phyloP scores from a whole-genome alignment of 306 rosid species.

The Cicer chorassanicum region DNA sequence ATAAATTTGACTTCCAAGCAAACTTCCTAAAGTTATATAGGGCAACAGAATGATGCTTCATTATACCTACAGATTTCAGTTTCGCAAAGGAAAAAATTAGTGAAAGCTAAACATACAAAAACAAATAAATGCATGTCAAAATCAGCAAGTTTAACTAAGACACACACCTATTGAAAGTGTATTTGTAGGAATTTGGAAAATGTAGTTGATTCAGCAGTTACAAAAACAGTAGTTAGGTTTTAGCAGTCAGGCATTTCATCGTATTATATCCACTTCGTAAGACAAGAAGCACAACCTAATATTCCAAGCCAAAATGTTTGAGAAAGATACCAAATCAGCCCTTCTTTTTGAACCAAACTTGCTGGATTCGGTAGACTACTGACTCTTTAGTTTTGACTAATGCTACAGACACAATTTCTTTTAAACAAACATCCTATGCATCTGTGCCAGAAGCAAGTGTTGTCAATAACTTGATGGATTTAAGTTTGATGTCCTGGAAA shows the following conservation, averaged over 20 bases:
- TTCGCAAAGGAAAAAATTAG: neutral
- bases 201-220: neutral
- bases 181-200: slow-evolving; percentile 17
- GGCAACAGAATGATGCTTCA: slow-evolving; percentile 14
- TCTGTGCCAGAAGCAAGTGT: slow-evolving; percentile 24
- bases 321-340: neutral
- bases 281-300: slow-evolving; percentile 17
- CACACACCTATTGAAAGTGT: neutral
- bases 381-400: neutral
- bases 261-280: slow-evolving; percentile 6
- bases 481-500: neutral
- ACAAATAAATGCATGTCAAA: neutral
- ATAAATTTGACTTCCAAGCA: slow-evolving; percentile 17
- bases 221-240: neutral
- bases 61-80: slow-evolving; percentile 17
- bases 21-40: slow-evolving; percentile 15
- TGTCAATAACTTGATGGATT: neutral
- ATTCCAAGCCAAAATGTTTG: slow-evolving; percentile 4
- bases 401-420: slow-evolving; percentile 18
- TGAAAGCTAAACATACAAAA: neutral
- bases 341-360: slow-evolving; percentile 26
- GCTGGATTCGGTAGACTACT: neutral
- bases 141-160: slow-evolving; percentile 26
- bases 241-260: neutral
- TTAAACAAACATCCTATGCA: neutral